These are phyloP conservation scores for Calycina herbarum DNA, from an alignment of 2,329 filamentous ascomycete species.

Conservation along the genomic window DNA sequence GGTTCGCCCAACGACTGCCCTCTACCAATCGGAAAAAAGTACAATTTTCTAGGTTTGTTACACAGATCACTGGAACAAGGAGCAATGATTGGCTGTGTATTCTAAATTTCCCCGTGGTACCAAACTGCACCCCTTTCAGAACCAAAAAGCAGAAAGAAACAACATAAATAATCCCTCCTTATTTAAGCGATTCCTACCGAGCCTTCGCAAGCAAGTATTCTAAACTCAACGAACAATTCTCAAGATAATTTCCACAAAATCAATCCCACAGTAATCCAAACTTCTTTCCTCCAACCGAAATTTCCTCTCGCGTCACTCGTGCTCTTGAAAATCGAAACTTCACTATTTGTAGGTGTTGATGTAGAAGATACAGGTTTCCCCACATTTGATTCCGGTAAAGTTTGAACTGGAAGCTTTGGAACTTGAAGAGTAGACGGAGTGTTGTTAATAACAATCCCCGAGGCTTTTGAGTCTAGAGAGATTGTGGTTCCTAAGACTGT, in stretches of 20 bases:
- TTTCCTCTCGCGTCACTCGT: neutral
- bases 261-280: neutral
- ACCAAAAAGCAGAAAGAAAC: too few relatives aligned
- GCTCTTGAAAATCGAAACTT: neutral
- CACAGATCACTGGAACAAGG: too few relatives aligned
- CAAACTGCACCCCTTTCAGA: too few relatives aligned
- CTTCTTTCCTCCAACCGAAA: neutral
- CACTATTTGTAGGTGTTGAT: neutral
- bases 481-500: neutral
- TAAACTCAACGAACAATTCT: neutral
- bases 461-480: neutral
- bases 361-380: neutral
- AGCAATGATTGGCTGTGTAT: too few relatives aligned
- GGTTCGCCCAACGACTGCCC: too few relatives aligned
- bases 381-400: neutral
- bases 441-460: neutral
- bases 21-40: too few relatives aligned
- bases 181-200: neutral
- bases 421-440: neutral
- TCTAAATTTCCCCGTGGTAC: too few relatives aligned
- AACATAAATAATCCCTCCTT: too few relatives aligned
- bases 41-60: too few relatives aligned
- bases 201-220: neutral
- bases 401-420: neutral
- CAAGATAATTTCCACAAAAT: neutral